Base-by-base conservation (phyloP, 768 basidiomycete genomes). In the Strobilomyces echinocephalus region DNA sequence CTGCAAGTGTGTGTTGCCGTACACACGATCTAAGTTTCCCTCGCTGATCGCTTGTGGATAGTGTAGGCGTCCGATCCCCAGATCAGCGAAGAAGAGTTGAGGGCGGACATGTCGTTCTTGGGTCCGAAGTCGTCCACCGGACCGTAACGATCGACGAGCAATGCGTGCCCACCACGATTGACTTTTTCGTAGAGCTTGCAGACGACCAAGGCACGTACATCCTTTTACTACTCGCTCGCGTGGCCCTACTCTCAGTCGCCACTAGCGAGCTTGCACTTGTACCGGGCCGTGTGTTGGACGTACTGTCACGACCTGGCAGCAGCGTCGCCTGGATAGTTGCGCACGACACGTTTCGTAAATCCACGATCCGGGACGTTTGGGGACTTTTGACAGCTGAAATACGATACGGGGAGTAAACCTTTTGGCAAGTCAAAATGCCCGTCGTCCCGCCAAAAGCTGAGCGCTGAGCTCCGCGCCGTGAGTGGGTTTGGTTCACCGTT, bases 331-430 rank as follows among this genome's bases (percentile, higher is more conserved):
- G 36, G 21, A 31, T 28, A 14, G 16, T 45, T 20, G 7, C 44
- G 16, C 28, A 21, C n/a, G 53, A 43, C 0, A 4, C 5, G 2
- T n/a, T 62, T 10, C 40, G 57, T 34, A 51, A 49, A 30, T 64
- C 62, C 28, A 63, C 62, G n/a, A 44, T 67, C 31, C 54, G 67
- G 28, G 28, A 63, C 67, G 7, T 67, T 67, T 41, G 49, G 53
- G 8, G 64, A 52, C 1, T 68, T 57, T 36, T 53, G 58, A n/a
- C 59, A 53, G n/a, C 30, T 56, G 34, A 66, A 47, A 24, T 45
- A 50, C 10, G 62, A 67, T 26, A 47, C 50, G 34, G 46, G 52
- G 1, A 49, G 49, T 2, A 24, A 1, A 45, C 20, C 16, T 12
- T 28, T 28, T 4, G 28, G 28, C 28, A 28, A 8, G 28, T 28